Conservation (phyloP, 805 yeast genomes). For the Zygosaccharomyces kombuchaensis region DNA sequence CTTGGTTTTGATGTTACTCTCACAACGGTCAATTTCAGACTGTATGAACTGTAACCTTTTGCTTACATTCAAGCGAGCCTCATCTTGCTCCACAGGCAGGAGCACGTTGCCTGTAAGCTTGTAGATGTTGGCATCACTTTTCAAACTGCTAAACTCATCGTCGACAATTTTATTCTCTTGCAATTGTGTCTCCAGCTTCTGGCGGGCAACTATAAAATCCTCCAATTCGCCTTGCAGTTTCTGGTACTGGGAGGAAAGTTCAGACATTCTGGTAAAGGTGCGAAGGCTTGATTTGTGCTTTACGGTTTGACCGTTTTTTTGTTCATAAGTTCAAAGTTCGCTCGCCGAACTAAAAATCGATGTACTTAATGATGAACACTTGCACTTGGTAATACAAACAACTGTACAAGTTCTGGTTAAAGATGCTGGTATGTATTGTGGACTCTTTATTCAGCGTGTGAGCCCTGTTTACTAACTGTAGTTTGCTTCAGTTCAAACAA, state of each 20-base stretch:
- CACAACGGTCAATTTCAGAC: constrained; percentile 74
- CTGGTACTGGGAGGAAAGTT: constrained; percentile 34
- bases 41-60: constrained; percentile 87
- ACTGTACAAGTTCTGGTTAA: background rate
- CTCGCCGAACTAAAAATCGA: background rate
- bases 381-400: background rate
- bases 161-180: constrained; percentile 91
- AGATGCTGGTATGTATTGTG: background rate
- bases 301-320: background rate
- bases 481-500: constrained; percentile 42
- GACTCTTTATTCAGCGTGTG: no score
- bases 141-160: constrained; percentile 65
- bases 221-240: constrained; percentile 43
- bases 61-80: constrained; percentile 77
- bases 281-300: background rate
- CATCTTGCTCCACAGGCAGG: constrained; percentile 79
- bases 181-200: constrained; percentile 84
- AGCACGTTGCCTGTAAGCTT: constrained; percentile 90
- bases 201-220: constrained; percentile 66
- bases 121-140: constrained; percentile 70
- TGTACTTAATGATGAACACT: background rate
- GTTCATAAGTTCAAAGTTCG: background rate
- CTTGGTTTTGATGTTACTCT: constrained; percentile 55
- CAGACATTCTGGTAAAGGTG: constrained; percentile 16
- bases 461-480: constrained; percentile 7